These are phyloP conservation scores for Claviceps quebecensis DNA, from an alignment of 2,329 filamentous ascomycete species.

Conservation along the genomic window DNA sequence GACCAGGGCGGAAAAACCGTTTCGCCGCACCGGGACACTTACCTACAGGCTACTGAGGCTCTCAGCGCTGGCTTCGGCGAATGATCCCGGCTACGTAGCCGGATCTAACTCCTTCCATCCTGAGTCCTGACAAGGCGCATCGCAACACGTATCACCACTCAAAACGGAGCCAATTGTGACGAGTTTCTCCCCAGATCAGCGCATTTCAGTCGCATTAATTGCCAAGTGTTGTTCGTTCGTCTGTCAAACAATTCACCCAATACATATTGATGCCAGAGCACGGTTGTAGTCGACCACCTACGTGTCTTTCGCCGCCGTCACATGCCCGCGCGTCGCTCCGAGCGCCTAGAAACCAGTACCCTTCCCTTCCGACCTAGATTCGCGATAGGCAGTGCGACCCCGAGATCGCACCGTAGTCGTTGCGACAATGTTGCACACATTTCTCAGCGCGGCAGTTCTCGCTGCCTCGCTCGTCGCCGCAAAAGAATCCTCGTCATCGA, in stretches of 20 bases:
- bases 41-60: too few relatives aligned
- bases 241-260: too few relatives aligned
- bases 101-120: too few relatives aligned
- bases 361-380: neutral
- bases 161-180: too few relatives aligned
- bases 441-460: slow-evolving; percentile 20
- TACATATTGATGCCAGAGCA: neutral
- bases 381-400: neutral
- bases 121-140: too few relatives aligned
- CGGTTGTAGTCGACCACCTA: neutral
- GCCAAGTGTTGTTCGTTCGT: too few relatives aligned
- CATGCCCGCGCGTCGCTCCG: neutral
- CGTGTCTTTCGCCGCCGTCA: neutral
- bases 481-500: slow-evolving; percentile 25
- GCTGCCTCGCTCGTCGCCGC: slow-evolving; percentile 20
- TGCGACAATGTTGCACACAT: slow-evolving; percentile 14
- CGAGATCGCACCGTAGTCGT: neutral
- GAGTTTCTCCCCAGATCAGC: too few relatives aligned
- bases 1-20: slow-evolving; percentile 8
- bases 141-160: too few relatives aligned
- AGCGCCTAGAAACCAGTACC: neutral
- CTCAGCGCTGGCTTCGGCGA: too few relatives aligned
- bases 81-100: too few relatives aligned
- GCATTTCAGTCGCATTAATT: too few relatives aligned
- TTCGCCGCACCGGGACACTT: slow-evolving; percentile 1